Evolutionary conservation across 257 asterid species (phyloP).

Genomic region (Dorcoceras hygrometricum): DNA sequence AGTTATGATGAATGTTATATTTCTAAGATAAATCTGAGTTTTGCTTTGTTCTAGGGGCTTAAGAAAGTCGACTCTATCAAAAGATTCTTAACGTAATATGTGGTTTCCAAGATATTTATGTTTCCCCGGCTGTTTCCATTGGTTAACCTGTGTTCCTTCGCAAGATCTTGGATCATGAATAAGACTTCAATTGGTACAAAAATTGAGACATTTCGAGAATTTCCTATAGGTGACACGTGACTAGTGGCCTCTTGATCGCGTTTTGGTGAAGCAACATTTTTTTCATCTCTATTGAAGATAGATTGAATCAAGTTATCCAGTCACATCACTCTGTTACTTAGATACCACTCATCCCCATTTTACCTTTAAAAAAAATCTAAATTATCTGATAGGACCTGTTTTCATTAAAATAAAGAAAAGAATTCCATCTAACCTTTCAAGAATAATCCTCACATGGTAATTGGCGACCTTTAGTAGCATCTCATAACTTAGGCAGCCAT

Average conservation of each 20-base stretch:
- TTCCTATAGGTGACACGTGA: slow-evolving; percentile 45
- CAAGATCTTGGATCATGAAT: slow-evolving; percentile 6
- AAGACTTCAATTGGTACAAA: slow-evolving; percentile 21
- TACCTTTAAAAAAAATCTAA: too few relatives aligned
- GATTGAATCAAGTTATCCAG: neutral
- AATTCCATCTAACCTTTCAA: neutral
- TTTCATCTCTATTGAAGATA: neutral
- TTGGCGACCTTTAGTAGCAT: neutral
- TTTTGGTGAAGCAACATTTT: slow-evolving; percentile 36
- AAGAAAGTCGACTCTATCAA: too few relatives aligned
- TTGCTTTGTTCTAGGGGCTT: too few relatives aligned
- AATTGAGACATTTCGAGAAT: slow-evolving; percentile 21
- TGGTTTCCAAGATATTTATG: too few relatives aligned
- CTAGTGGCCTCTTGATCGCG: slow-evolving; percentile 28
- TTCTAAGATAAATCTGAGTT: too few relatives aligned
- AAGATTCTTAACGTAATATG: too few relatives aligned
- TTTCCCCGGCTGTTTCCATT: too few relatives aligned
- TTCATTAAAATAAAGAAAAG: too few relatives aligned
- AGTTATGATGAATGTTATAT: too few relatives aligned
- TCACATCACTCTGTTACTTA: neutral
- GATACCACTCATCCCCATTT: neutral
- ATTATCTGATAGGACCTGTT: too few relatives aligned
- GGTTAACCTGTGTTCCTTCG: neutral
- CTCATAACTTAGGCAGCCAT: too few relatives aligned
- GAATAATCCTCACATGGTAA: neutral